Conservation (phyloP, 768 basidiomycete genomes). For the Leucocoprinus sp. region DNA sequence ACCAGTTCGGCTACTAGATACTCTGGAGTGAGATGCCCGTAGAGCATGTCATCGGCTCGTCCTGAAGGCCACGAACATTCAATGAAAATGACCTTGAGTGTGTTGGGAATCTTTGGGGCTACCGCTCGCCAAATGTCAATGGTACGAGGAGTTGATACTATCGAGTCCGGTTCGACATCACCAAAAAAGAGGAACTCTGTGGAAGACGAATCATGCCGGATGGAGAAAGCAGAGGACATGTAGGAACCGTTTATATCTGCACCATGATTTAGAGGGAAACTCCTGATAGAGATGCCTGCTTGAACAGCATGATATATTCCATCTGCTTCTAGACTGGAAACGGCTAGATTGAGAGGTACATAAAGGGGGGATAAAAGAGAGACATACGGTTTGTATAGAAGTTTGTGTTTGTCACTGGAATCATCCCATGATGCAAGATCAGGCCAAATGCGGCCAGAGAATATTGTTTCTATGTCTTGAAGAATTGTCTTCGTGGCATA, state of each 20-base stretch:
- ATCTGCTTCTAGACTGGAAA: constrained; percentile 40
- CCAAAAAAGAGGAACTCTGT: constrained; percentile 90
- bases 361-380: background rate
- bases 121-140: constrained; percentile 74
- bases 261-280: constrained; percentile 71
- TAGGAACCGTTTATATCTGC: constrained; percentile 48
- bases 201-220: constrained; percentile 53
- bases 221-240: constrained; percentile 78
- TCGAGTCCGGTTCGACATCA: constrained; percentile 81
- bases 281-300: constrained; percentile 51
- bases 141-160: constrained; percentile 53
- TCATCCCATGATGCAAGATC: constrained; percentile 71
- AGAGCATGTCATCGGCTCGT: constrained; percentile 58
- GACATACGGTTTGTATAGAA: constrained; percentile 60
- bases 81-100: constrained; percentile 78
- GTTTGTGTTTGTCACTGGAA: constrained; percentile 46
- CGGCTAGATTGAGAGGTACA: constrained; percentile 3
- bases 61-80: constrained; percentile 88
- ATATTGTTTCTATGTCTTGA: constrained; percentile 60
- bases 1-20: constrained; percentile 72
- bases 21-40: constrained; percentile 81
- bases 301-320: constrained; percentile 44
- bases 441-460: constrained; percentile 80
- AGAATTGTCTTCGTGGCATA: constrained; percentile 54
- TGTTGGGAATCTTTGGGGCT: constrained; percentile 64